Evolutionary conservation across 306 rosid genomes (phyloP), one percentile per base, ranked within the genome.

Genomic region (Betula pendula): DNA sequence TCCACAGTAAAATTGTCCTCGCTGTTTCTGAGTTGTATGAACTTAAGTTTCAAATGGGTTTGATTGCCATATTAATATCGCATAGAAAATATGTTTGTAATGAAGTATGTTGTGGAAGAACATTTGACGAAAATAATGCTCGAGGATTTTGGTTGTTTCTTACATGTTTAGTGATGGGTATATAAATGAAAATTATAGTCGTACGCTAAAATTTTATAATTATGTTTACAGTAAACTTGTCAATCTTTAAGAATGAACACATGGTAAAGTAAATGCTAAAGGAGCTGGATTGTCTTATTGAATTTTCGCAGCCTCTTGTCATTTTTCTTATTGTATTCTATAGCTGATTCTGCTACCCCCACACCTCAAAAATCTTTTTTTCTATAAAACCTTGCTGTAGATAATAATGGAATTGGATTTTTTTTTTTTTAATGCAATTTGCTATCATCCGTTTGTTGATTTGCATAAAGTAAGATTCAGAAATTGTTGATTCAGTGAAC

Each of bases 51-150:
- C 44, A 50, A 67, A 51, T 55, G 20, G 76, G 56, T 43, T 79
- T 75, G 24, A 22, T 76, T 56, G 70, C 33, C 66, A 48, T 81
- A 19, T 71, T 47, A 49, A 40, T 72, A 42, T 44, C 69, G 22
- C 40, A 78, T 35, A 62, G 78, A 60, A 8, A 29, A 50, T 49
- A 51, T 40, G 73, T 72, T 73, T 68, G 33, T 8, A 22, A 9
- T 51, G 33, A 43, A n/a, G 20, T 55, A 33, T 33, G 68, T 31
- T 55, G 47, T 66, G 75, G 59, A 70, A 74, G 82, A 35, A 47
- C 45, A 58, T 20, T 75, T 68, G 33, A 70, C 33, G 47, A 65
- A 29, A 31, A 40, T 68, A 44, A 44, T 72, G 53, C 25, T 17
- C 35, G 47, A 22, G 35, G 74, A 68, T 55, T 66, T 47, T 63